Evolutionary conservation across 1,284 basidiomycete species (phyloP).

Genomic region (Cutaneotrichosporon mucoides): DNA sequence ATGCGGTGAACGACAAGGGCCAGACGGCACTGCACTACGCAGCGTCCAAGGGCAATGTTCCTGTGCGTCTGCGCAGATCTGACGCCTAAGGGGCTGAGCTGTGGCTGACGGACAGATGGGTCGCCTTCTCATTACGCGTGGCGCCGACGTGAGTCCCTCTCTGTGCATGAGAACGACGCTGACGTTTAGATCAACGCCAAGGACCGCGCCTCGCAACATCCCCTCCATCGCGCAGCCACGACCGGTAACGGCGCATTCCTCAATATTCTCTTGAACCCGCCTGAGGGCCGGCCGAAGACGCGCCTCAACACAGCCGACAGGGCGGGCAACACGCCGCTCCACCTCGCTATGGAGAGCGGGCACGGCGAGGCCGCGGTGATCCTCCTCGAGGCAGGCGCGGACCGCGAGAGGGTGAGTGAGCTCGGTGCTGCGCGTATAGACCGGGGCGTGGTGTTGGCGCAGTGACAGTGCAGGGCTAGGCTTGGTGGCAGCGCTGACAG

Average conservation of each 20-base stretch:
- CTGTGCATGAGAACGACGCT: neutral
- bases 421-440: slow-evolving; percentile 4
- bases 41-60: slow-evolving; percentile 83
- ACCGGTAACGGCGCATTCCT: slow-evolving; percentile 86
- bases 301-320: slow-evolving; percentile 81
- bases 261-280: slow-evolving; percentile 68
- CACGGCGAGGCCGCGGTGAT: slow-evolving; percentile 83
- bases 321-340: slow-evolving; percentile 86
- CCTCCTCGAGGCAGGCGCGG: slow-evolving; percentile 88
- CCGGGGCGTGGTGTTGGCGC: neutral
- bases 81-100: too few species aligned
- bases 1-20: slow-evolving; percentile 77
- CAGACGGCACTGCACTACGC: slow-evolving; percentile 90
- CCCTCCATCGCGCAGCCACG: slow-evolving; percentile 89
- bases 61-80: slow-evolving; percentile 54
- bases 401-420: slow-evolving; percentile 71
- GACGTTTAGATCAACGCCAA: slow-evolving; percentile 72
- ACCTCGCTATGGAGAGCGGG: slow-evolving; percentile 90
- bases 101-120: slow-evolving; percentile 64
- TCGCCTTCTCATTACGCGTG: slow-evolving; percentile 71
- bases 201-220: slow-evolving; percentile 84
- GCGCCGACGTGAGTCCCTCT: slow-evolving; percentile 66
- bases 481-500: slow-evolving; percentile 12
- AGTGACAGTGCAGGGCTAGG: slow-evolving; percentile 2
- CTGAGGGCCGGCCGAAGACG: slow-evolving; percentile 68